Percentiles rank a stretch among this genome's conserved stretches.
Conservation (phyloP, 257 asterid species). For the Nicotiana tomentosiformis region DNA sequence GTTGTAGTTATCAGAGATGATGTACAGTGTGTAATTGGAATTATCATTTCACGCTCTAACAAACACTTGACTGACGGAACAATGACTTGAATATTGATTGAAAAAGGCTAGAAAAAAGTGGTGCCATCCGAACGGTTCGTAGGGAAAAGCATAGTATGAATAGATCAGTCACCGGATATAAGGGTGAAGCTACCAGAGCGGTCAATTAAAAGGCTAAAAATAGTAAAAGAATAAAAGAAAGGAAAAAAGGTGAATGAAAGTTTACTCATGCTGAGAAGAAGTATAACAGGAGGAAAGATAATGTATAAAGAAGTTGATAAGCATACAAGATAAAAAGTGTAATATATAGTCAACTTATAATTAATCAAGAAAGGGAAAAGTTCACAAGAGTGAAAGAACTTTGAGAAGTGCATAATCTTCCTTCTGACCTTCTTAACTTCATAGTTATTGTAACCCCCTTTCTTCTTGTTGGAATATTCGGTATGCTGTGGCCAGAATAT, state of each 20-base stretch:
- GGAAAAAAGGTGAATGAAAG: neutral
- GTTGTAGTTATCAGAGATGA: neutral
- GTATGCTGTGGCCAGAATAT: neutral
- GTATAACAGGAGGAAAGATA: neutral
- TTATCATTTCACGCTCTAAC: neutral
- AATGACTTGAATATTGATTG: neutral
- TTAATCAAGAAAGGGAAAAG: neutral
- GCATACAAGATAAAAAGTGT: neutral
- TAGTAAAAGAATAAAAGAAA: neutral
- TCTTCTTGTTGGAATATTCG: neutral
- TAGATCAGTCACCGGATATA: neutral
- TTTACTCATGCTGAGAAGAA: neutral
- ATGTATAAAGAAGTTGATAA: neutral
- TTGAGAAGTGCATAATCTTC: neutral
- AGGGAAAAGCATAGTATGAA: neutral
- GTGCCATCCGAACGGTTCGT: neutral
- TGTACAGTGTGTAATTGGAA: neutral
- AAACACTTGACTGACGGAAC: neutral
- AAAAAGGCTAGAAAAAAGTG: neutral
- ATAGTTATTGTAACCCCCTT: neutral
- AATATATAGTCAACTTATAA: neutral
- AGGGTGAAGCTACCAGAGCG: neutral
- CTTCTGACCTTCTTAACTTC: neutral
- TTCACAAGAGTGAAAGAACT: neutral
- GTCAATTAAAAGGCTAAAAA: neutral